Base-by-base conservation (phyloP, 2,329 filamentous ascomycete genomes). In the Talaromyces sp. region DNA sequence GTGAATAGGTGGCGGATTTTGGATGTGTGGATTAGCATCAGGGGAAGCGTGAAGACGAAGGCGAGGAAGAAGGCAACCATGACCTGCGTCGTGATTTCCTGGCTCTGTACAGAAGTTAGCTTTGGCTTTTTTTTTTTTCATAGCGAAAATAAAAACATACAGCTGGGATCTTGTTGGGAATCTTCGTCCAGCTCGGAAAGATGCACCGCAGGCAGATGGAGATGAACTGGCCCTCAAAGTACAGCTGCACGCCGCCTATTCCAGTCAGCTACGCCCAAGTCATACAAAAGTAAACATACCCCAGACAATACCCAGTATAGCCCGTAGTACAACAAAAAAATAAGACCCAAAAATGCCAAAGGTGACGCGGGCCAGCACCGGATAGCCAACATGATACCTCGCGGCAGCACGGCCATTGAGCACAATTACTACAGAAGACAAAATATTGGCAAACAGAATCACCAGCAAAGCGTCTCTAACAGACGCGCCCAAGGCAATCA, bases 1-100 rank as follows among this genome's bases (percentile, higher is more conserved):
- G 66, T 72, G 63, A 75, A 76, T 31, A 75, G 61, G 60, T 71
- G 69, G 19, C 72, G 68, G 60, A 75, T 73, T 55, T 71, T 69
- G 12, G 67, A 67, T 2, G 74, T 72, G 55, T 76, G 74, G 54
- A 77, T 66, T 54, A 70, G 70, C 43, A 71, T 70, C 35, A 70
- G 67, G 1, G 68, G 68, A 8, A 69, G 58, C 24, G 67, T 65
- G n/a, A 64, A 62, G 41, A 66, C 11, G 50, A 68, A 69, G 27
- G 65, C 65, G 21, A 70, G 41, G 58, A 69, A 64, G 57, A 68
- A 68, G 10, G 62, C 66, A 26, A 68, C 59, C 57, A 70, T 63
- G 19, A 58, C 62, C 56, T 69, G 64, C 1, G 65, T 66, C 3
- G 68, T 69, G 46, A 70, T 69, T 26, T 64, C 54, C 51, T 68